phyloP scores from a whole-genome alignment of 2,329 filamentous ascomycete species.

The Stenocarpella maydis region DNA sequence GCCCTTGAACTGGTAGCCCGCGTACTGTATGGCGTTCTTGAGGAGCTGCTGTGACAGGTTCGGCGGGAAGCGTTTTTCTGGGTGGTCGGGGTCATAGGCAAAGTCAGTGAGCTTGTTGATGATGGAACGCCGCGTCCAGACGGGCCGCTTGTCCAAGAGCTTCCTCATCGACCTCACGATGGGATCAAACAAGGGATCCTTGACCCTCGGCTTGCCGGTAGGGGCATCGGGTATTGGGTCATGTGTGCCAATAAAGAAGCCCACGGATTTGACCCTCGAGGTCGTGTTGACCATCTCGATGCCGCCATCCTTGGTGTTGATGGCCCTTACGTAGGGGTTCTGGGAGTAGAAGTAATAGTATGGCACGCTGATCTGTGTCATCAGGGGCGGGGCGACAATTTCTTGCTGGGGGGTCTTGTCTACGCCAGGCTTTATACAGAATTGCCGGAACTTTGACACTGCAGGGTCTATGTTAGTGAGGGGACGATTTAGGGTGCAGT shows the following conservation, averaged over 20 bases:
- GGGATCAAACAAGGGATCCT: conserved; percentile 67
- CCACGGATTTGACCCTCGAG: conserved; percentile 63
- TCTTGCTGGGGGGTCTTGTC: conserved; percentile 69
- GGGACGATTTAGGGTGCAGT: neutral
- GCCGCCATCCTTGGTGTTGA: conserved; percentile 62
- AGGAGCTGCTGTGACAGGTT: conserved; percentile 61
- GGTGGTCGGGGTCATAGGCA: conserved; percentile 42
- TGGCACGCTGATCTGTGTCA: conserved; percentile 76
- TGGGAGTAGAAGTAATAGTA: conserved; percentile 87
- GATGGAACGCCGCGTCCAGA: conserved; percentile 86
- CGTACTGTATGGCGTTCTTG: conserved; percentile 81
- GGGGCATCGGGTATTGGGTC: conserved; percentile 70
- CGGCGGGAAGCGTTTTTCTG: conserved; percentile 44
- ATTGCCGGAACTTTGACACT: conserved; percentile 65
- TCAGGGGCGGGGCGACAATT: conserved; percentile 81
- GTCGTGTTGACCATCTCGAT: conserved; percentile 64
- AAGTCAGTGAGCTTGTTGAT: conserved; percentile 69
- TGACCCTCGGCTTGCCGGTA: conserved; percentile 63
- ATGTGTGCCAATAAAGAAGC: conserved; percentile 67
- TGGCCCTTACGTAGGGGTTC: conserved; percentile 77
- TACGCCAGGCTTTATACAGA: conserved; percentile 71
- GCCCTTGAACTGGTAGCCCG: conserved; percentile 90
- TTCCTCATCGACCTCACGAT: conserved; percentile 70
- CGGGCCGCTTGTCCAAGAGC: conserved; percentile 76
- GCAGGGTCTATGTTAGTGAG: conserved; percentile 7